Conservation (phyloP, 164 flowering plant species). For the Sedum album region DNA sequence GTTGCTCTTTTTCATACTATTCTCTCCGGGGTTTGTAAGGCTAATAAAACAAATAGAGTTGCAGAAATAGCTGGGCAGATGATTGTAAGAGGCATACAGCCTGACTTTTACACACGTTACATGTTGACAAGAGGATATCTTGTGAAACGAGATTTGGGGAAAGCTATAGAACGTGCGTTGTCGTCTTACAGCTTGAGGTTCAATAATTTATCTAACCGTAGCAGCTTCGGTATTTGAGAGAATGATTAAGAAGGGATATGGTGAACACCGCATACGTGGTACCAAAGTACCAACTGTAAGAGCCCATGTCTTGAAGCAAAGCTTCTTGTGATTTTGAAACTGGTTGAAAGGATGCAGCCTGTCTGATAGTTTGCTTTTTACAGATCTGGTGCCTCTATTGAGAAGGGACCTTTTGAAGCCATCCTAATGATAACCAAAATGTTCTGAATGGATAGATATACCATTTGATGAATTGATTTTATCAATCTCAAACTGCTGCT, state of each 20-base stretch:
- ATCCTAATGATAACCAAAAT: background rate
- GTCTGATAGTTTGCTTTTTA: background rate
- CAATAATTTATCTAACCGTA: background rate
- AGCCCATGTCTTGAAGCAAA: background rate
- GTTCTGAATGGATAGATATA: background rate
- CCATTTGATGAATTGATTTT: background rate
- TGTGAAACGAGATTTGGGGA: background rate
- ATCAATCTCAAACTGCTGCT: background rate
- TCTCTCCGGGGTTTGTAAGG: conserved; percentile 44
- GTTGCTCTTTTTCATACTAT: conserved; percentile 34
- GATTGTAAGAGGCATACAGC: conserved; percentile 3
- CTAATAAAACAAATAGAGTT: conserved; percentile 44
- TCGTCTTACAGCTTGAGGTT: background rate
- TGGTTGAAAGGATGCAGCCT: background rate
- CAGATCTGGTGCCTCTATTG: background rate
- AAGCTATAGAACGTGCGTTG: background rate
- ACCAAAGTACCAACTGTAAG: background rate
- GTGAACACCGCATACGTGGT: background rate
- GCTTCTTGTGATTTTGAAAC: background rate
- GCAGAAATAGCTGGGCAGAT: conserved; percentile 15
- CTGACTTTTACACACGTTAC: background rate
- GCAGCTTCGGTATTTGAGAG: background rate
- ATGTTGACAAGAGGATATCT: background rate
- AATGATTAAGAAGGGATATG: background rate
- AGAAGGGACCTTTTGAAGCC: background rate